A percentile compares a stretch with the other conserved stretches of the same genome.
Conservation (phyloP, 2,329 filamentous ascomycete genomes). For the Lecanicillium sp. region DNA sequence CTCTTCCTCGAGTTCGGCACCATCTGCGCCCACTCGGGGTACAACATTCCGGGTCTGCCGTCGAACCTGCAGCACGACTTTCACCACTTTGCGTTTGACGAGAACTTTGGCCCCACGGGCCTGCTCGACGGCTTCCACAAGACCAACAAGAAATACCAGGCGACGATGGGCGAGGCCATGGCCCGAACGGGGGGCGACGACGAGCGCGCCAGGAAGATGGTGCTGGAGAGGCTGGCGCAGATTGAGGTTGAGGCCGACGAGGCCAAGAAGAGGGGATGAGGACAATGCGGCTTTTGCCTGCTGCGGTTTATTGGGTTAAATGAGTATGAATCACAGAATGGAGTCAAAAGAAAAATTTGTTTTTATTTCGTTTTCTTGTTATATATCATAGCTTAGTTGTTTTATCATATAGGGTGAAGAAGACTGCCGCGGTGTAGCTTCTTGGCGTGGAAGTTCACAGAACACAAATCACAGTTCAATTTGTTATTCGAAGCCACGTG, state of each 20-base stretch:
- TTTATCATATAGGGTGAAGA: no score
- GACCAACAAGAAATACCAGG: constrained; percentile 14
- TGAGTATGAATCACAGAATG: no score
- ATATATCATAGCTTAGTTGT: no score
- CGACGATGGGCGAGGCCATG: constrained; percentile 14
- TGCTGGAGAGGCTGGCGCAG: constrained; percentile 15
- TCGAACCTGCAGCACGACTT: constrained; percentile 18
- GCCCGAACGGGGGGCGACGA: constrained; percentile 15
- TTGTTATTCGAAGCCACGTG: no score
- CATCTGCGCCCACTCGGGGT: constrained; percentile 15
- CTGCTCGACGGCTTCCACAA: constrained; percentile 14
- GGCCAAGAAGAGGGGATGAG: neutral
- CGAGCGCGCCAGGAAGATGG: constrained; percentile 15
- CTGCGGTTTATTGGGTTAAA: no score
- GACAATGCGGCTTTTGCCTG: no score
- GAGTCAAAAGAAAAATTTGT: no score
- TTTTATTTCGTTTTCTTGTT: no score
- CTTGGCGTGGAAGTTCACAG: no score
- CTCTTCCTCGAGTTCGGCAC: constrained; percentile 17
- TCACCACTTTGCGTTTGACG: constrained; percentile 19
- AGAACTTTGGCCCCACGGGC: constrained; percentile 17
- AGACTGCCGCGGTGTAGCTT: no score
- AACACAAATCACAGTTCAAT: no score
- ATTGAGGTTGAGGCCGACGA: constrained; percentile 12
- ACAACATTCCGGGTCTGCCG: constrained; percentile 15